Conservation (phyloP, 225 moss, liverwort and hornwort genomes). For the Marchantia polymorpha region DNA sequence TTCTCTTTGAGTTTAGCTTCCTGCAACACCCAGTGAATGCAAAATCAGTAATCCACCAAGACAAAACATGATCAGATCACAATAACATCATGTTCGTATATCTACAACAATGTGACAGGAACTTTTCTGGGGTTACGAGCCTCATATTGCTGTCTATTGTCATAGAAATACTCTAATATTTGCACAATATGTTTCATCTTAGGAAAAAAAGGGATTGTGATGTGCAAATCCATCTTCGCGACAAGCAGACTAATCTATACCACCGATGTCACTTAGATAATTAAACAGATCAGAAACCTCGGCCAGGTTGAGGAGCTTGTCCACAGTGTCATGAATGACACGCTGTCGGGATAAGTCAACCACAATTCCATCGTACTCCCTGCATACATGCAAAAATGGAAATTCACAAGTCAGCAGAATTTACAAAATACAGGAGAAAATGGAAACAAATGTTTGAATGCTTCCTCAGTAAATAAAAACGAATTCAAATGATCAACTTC, state of each 20-base stretch:
- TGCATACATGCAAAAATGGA: conserved; percentile 26
- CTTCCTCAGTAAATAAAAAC: no score
- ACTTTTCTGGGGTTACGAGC: no score
- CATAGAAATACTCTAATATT: neutral
- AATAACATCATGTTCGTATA: no score
- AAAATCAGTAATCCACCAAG: neutral
- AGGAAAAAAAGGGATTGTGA: neutral
- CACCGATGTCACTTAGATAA: neutral
- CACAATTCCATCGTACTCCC: conserved; percentile 86
- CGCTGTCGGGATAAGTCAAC: conserved; percentile 91
- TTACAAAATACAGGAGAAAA: no score
- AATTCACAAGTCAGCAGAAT: conserved; percentile 3
- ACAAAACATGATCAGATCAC: no score
- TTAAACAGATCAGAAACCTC: conserved; percentile 40
- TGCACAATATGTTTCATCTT: no score
- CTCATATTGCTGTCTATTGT: neutral
- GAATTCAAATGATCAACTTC: no score
- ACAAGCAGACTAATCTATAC: neutral
- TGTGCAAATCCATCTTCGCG: neutral
- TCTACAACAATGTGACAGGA: no score
- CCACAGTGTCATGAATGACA: conserved; percentile 66
- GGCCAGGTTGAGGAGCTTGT: conserved; percentile 76
- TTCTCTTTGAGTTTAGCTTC: conserved; percentile 76
- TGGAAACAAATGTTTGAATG: no score
- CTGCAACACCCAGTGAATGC: conserved; percentile 32